Evolutionary conservation across 176 grass and related monocot species (phyloP).

Genomic region (Avena sativa): DNA sequence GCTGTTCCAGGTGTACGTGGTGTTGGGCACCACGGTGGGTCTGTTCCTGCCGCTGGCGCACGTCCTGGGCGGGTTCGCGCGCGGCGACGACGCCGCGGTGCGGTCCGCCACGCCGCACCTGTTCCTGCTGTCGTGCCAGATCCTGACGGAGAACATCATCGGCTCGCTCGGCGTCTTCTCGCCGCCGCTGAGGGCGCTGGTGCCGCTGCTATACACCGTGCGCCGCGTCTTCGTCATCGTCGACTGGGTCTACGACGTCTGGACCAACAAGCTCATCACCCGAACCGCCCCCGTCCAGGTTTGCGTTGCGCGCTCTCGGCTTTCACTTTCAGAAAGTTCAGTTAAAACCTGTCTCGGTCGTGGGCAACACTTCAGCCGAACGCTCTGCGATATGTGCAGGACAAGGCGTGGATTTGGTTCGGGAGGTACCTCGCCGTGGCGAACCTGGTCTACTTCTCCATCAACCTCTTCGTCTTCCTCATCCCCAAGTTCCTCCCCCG

Average conservation of each 20-base stretch:
- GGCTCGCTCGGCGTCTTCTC: conserved; percentile 76
- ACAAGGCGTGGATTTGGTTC: conserved; percentile 75
- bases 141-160: conserved; percentile 90
- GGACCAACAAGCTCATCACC: conserved; percentile 34
- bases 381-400: conserved; percentile 32
- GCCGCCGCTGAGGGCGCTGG: conserved; percentile 69
- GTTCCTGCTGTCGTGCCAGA: conserved; percentile 91
- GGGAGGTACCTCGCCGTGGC: conserved; percentile 66
- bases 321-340: not conserved
- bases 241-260: conserved; percentile 78
- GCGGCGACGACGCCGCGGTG: conserved; percentile 72
- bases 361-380: too few relatives aligned
- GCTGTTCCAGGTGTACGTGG: conserved; percentile 73
- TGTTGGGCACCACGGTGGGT: conserved; percentile 71
- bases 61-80: conserved; percentile 90
- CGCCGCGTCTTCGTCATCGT: conserved; percentile 74
- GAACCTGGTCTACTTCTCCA: conserved; percentile 79
- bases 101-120: conserved; percentile 81
- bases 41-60: conserved; percentile 91
- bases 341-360: not conserved
- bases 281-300: conserved; percentile 42
- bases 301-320: too few relatives aligned
- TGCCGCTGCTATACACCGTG: conserved; percentile 89
- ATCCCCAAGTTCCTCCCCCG: conserved; percentile 76
- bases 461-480: conserved; percentile 81